Evolutionary conservation across 495 filamentous ascomycete genomes (phyloP), one percentile per base, ranked within the genome.

Genomic region (Amphirosellinia nigrospora): DNA sequence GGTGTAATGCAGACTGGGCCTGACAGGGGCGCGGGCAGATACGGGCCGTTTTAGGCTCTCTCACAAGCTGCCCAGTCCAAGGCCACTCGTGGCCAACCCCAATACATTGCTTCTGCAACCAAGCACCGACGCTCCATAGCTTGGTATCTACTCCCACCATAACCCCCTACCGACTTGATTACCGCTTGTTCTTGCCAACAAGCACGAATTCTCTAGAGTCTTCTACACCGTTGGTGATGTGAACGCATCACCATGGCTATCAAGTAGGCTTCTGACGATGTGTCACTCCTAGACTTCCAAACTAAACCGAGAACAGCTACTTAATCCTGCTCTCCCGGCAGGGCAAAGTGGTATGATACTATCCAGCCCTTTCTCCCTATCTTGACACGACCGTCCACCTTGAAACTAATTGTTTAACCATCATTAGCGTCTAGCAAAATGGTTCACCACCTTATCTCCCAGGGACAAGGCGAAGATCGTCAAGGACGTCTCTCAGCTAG

Each of bases 391-490:
- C 60, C 53, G 63, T 73, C 70, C 69, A 38, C 64, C 66, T 56
- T 64, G 46, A 73, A 72, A 71, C 83, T 86, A 69, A 83, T 70
- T 72, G 55, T 34, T 28, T 3, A 7, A 53, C 60, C 69, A 10
- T 64, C 55, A 67, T 45, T 80, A 99, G 96, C 94, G 96, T 73
- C 89, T 99, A 62, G 96, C 96, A 71, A 99, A 99, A 86, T 99
- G 96, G 96, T 99, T 98, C 85, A 97, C 95, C 52, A 99, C 96
- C 46, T 87, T 98, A 73, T 97, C 95, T 41, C 96, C 96, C 65
- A 98, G 92, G 85, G 96, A 99, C 80, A 99, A 98, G 84, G 94
- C 95, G 79, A 99, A 99, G 86, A 97, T 98, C 78, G 92, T 99
- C 87, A 98, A 98, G 82, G 96, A 99, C 88, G 96, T 98, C 79